Percentiles rank a stretch among this genome's conserved stretches.
These are phyloP conservation scores for Fusarium torulosum DNA, from an alignment of 2,329 filamentous ascomycete species.

Conservation along the genomic window DNA sequence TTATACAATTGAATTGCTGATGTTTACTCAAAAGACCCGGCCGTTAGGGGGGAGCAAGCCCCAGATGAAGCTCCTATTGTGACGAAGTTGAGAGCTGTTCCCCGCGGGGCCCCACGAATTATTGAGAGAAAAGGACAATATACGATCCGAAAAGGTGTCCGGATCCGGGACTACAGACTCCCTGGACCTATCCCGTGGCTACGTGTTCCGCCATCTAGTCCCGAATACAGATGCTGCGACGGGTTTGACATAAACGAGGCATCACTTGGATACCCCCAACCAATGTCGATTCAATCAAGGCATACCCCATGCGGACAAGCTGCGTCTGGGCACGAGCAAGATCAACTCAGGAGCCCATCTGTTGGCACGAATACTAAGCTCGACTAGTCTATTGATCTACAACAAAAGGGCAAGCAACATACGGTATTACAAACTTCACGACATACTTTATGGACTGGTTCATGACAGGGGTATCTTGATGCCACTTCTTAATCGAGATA, in stretches of 20 bases:
- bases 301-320: neutral
- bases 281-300: constrained; percentile 7
- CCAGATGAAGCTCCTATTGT: neutral
- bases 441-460: constrained; percentile 17
- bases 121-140: constrained; percentile 47
- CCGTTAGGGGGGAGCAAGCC: neutral
- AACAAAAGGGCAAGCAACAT: neutral
- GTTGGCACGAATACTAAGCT: constrained; percentile 9
- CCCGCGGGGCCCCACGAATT: constrained; percentile 44
- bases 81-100: constrained; percentile 45
- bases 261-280: constrained; percentile 25
- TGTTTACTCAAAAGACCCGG: neutral
- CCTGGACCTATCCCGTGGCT: constrained; percentile 18
- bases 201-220: constrained; percentile 12
- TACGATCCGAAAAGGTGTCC: constrained; percentile 48
- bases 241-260: constrained; percentile 48
- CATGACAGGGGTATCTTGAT: constrained; percentile 52
- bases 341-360: constrained; percentile 10
- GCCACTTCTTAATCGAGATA: constrained; percentile 40
- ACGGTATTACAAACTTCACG: neutral
- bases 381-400: neutral
- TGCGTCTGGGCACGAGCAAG: neutral
- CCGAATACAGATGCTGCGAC: constrained; percentile 50
- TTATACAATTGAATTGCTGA: neutral
- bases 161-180: constrained; percentile 49